Conservation (phyloP, 2,329 filamentous ascomycete species). For the Blastomyces emzantsi region DNA sequence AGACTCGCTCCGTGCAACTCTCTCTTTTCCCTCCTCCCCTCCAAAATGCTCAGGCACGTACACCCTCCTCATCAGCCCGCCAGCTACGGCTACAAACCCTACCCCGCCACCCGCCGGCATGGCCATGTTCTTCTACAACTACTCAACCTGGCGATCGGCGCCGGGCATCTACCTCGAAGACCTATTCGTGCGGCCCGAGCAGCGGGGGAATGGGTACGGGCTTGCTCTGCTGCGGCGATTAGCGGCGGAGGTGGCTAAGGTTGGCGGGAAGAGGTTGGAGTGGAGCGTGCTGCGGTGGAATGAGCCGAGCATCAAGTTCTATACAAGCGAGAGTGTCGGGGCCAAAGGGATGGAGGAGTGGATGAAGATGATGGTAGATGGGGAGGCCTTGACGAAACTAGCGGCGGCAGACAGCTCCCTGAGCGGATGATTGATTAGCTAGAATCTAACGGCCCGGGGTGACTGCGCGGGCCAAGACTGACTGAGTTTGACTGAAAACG, state of each 20-base stretch:
- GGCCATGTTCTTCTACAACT: slow-evolving; percentile 92
- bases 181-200: slow-evolving; percentile 65
- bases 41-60: slow-evolving; percentile 56
- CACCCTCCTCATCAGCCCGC: slow-evolving; percentile 57
- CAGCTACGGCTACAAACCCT: slow-evolving; percentile 38
- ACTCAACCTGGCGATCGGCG: slow-evolving; percentile 82
- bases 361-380: slow-evolving; percentile 44
- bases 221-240: slow-evolving; percentile 63
- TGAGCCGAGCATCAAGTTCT: slow-evolving; percentile 79
- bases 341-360: slow-evolving; percentile 41
- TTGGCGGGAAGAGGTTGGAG: slow-evolving; percentile 68
- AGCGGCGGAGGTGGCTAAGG: slow-evolving; percentile 66
- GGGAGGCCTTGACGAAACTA: slow-evolving; percentile 35
- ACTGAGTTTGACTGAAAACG: background rate
- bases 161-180: slow-evolving; percentile 92
- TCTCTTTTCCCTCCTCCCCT: slow-evolving; percentile 59
- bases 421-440: no score
- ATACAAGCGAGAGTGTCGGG: slow-evolving; percentile 45
- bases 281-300: slow-evolving; percentile 95
- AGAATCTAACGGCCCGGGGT: background rate
- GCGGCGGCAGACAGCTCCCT: slow-evolving; percentile 22
- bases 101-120: slow-evolving; percentile 54
- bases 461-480: background rate
- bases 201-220: slow-evolving; percentile 71
- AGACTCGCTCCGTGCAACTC: slow-evolving; percentile 59